Evolutionary conservation across 2,329 filamentous ascomycete genomes (phyloP).

Genomic region (Clonostachys sp.): DNA sequence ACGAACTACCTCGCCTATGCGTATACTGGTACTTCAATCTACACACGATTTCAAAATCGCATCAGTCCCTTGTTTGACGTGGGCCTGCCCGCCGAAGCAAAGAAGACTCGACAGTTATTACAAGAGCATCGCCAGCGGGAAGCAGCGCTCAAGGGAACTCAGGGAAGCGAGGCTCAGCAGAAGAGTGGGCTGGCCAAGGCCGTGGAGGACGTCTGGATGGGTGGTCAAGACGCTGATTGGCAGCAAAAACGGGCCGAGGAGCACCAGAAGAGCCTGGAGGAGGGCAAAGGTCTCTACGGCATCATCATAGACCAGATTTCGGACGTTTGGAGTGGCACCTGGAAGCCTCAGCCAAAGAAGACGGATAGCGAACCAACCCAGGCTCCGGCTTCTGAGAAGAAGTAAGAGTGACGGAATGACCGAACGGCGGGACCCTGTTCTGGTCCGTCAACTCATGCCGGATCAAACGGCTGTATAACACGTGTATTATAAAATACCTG

Average conservation of each 20-base stretch:
- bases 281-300: slow-evolving; percentile 51
- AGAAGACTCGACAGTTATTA: slow-evolving; percentile 39
- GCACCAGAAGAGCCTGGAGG: slow-evolving; percentile 47
- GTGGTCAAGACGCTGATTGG: slow-evolving; percentile 50
- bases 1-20: slow-evolving; percentile 52
- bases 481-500: too few species aligned
- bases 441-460: too few species aligned
- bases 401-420: neutral
- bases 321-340: slow-evolving; percentile 44
- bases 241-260: slow-evolving; percentile 43
- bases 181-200: slow-evolving; percentile 17
- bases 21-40: slow-evolving; percentile 50
- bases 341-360: slow-evolving; percentile 18
- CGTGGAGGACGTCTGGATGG: slow-evolving; percentile 53
- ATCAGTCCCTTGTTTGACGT: slow-evolving; percentile 35
- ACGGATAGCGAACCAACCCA: slow-evolving; percentile 9
- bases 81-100: slow-evolving; percentile 52
- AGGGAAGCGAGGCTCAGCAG: slow-evolving; percentile 16
- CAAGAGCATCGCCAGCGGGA: slow-evolving; percentile 34
- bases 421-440: too few species aligned
- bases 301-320: slow-evolving; percentile 52
- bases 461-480: too few species aligned
- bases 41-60: slow-evolving; percentile 38
- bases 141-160: slow-evolving; percentile 5
- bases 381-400: neutral